A percentile compares a stretch with the other conserved stretches of the same genome.
These are phyloP conservation scores for Murraya koenigii DNA, from an alignment of 345 rosid species.

Conservation along the genomic window DNA sequence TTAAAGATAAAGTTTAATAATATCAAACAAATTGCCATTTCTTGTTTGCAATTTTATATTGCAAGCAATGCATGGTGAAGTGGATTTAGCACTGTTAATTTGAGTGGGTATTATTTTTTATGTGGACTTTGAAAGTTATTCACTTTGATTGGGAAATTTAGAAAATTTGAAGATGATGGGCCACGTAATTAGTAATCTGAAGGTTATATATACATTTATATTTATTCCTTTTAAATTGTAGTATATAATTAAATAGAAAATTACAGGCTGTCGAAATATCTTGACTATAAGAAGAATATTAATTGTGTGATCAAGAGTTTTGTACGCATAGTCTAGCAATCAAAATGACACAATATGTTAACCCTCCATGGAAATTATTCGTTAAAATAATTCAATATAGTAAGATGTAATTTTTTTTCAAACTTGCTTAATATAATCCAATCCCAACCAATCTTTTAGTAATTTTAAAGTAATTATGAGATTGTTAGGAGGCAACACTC, in stretches of 20 bases:
- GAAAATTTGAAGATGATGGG: neutral
- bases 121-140: neutral
- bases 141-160: neutral
- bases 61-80: neutral
- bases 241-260: too few relatives aligned
- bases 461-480: too few relatives aligned
- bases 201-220: too few relatives aligned
- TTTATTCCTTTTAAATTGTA: too few relatives aligned
- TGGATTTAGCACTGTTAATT: neutral
- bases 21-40: neutral
- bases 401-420: neutral
- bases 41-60: neutral
- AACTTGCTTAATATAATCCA: neutral
- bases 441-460: neutral
- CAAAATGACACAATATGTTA: neutral
- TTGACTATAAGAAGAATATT: too few relatives aligned
- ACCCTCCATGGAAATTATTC: neutral
- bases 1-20: conserved; percentile 4
- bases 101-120: neutral
- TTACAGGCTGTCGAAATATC: too few relatives aligned
- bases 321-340: neutral
- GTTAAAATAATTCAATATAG: neutral
- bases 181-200: neutral
- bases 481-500: too few relatives aligned
- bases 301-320: neutral